These are phyloP conservation scores for Mycosphaerella arachidis DNA, from an alignment of 2,329 filamentous ascomycete genomes.

Conservation along the genomic window DNA sequence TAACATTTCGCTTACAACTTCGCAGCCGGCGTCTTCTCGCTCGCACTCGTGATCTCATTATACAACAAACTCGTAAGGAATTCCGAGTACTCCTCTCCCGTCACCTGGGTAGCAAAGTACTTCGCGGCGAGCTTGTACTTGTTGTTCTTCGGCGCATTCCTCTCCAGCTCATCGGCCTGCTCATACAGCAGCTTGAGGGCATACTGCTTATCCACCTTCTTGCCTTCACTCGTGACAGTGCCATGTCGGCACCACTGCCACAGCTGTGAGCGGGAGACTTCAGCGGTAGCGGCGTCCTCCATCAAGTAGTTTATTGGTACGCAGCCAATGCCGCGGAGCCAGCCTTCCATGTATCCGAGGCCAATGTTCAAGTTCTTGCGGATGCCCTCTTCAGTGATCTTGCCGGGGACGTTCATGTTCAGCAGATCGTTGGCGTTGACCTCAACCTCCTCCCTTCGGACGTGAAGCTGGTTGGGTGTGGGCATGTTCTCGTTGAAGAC, in stretches of 20 bases:
- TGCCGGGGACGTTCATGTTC: conserved; percentile 95
- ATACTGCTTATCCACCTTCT: conserved; percentile 89
- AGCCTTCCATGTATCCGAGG: conserved; percentile 97
- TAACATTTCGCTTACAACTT: conserved; percentile 33
- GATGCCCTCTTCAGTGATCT: conserved; percentile 90
- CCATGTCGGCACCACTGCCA: conserved; percentile 89
- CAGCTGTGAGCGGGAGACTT: conserved; percentile 88
- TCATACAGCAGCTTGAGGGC: conserved; percentile 82
- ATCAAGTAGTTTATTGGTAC: conserved; percentile 97
- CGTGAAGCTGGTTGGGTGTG: conserved; percentile 91
- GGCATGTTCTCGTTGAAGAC: conserved; percentile 99
- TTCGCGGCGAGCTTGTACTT: conserved; percentile 86
- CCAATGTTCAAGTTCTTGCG: conserved; percentile 97
- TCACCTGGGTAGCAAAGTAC: conserved; percentile 90
- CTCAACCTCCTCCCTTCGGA: conserved; percentile 82
- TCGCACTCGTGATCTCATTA: conserved; percentile 77
- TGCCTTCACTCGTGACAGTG: conserved; percentile 76
- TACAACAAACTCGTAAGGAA: conserved; percentile 90
- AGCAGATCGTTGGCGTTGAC: conserved; percentile 85
- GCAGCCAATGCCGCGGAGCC: conserved; percentile 90
- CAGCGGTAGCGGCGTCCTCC: conserved; percentile 96
- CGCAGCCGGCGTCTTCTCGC: conserved; percentile 54
- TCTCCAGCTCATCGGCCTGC: conserved; percentile 68
- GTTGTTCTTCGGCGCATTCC: conserved; percentile 78
- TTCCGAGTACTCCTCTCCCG: conserved; percentile 95